Percentiles rank a stretch among this genome's conserved stretches.
These are phyloP conservation scores for Takakia lepidozioides DNA, from an alignment of 225 moss, liverwort and hornwort genomes.

Conservation along the genomic window DNA sequence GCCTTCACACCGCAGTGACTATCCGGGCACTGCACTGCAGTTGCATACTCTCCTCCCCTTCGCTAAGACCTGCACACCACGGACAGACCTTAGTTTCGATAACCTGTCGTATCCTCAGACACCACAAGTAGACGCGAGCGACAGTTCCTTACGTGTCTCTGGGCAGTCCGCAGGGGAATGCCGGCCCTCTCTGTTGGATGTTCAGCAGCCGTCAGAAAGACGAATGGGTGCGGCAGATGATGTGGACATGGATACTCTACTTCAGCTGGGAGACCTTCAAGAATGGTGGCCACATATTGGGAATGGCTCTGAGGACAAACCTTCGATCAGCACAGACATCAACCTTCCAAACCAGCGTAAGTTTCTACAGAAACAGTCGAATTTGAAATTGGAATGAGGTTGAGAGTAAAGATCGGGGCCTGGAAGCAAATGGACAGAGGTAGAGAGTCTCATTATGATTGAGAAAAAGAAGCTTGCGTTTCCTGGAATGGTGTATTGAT, in stretches of 20 bases:
- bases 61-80: constrained; percentile 27
- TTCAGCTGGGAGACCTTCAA: constrained; percentile 55
- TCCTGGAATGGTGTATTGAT: no score
- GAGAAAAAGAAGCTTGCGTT: no score
- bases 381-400: background rate
- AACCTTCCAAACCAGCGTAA: constrained; percentile 20
- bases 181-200: constrained; percentile 13
- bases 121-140: constrained; percentile 13
- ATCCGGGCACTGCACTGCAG: constrained; percentile 17
- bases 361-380: no score
- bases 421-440: background rate
- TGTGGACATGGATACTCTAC: constrained; percentile 40
- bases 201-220: constrained; percentile 24
- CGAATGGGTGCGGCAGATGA: constrained; percentile 23
- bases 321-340: constrained; percentile 18
- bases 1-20: constrained; percentile 42
- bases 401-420: background rate
- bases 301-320: constrained; percentile 28
- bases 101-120: constrained; percentile 13
- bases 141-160: constrained; percentile 38
- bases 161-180: constrained; percentile 18
- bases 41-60: constrained; percentile 19
- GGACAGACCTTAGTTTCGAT: constrained; percentile 32
- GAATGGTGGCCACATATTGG: constrained; percentile 54
- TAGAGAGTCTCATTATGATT: background rate